A percentile compares a stretch with the other conserved stretches of the same genome.
These are phyloP conservation scores for Sherardia arvensis DNA, from an alignment of 257 asterid species.

Conservation along the genomic window DNA sequence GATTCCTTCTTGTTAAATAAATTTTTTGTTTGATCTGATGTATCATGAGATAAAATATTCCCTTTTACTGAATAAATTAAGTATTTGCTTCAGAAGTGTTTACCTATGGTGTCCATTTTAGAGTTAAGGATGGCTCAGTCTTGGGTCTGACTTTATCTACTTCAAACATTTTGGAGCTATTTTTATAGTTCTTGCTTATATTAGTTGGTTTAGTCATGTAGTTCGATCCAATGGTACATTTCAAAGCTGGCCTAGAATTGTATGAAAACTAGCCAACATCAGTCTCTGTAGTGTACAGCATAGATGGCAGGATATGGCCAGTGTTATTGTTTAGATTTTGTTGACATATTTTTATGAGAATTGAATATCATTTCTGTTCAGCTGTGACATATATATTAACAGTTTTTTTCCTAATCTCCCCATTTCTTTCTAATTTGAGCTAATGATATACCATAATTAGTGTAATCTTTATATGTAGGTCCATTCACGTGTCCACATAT, in stretches of 20 bases:
- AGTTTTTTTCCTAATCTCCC: neutral
- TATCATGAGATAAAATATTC: neutral
- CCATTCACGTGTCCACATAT: neutral
- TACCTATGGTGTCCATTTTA: neutral
- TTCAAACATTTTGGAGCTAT: too few relatives aligned
- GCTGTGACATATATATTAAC: neutral
- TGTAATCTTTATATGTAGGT: neutral
- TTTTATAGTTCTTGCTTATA: neutral
- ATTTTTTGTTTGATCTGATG: neutral
- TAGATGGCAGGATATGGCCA: neutral
- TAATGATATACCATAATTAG: neutral
- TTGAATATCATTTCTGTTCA: neutral
- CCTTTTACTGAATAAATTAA: neutral
- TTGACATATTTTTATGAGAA: neutral
- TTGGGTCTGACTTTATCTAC: neutral
- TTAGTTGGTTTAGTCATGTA: neutral
- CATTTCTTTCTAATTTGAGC: neutral
- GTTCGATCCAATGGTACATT: neutral
- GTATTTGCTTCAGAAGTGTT: neutral
- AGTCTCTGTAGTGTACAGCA: neutral
- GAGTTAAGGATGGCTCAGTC: neutral
- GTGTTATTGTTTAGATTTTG: neutral
- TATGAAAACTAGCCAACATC: neutral
- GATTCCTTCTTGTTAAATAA: constrained; percentile 6
- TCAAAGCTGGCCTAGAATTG: neutral